A percentile compares a stretch with the other conserved stretches of the same genome.
Conservation (phyloP, 2,329 filamentous ascomycete genomes). For the Claviceps sp. region DNA sequence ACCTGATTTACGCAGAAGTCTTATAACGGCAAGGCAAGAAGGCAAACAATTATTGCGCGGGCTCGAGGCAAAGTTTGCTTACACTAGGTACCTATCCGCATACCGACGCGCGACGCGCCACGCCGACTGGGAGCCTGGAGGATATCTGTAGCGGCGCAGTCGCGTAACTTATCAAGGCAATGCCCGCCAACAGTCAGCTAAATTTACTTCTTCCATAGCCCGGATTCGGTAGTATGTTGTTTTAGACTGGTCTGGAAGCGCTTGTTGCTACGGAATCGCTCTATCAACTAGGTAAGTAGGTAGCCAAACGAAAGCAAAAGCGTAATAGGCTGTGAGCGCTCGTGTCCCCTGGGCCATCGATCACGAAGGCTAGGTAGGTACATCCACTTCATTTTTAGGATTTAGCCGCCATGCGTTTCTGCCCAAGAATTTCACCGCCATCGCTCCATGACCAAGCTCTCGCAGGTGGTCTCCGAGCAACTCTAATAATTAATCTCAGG, state of each 20-base stretch:
- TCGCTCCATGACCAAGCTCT: not conserved
- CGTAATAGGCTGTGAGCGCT: not conserved
- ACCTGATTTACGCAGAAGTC: too few species aligned
- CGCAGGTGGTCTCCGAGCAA: not conserved
- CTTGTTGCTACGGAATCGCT: not conserved
- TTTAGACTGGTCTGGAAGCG: not conserved
- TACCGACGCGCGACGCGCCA: not conserved
- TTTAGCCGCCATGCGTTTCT: not conserved
- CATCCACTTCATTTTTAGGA: not conserved
- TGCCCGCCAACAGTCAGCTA: not conserved
- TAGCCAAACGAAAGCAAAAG: not conserved
- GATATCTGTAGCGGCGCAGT: not conserved
- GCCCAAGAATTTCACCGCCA: not conserved
- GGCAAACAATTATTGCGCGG: not conserved
- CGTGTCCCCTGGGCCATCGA: not conserved
- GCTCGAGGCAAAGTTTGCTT: not conserved
- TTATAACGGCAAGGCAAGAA: not conserved
- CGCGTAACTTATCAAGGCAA: not conserved
- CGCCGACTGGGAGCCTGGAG: not conserved
- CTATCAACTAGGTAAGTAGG: not conserved
- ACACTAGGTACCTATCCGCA: not conserved
- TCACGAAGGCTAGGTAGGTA: not conserved
- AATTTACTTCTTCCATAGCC: not conserved
- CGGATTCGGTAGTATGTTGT: not conserved
- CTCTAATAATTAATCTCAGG: not conserved